Percentiles rank a stretch among this genome's conserved stretches.
Evolutionary conservation across 306 rosid species (phyloP).

Genomic region (Sphenostylis stenocarpa): DNA sequence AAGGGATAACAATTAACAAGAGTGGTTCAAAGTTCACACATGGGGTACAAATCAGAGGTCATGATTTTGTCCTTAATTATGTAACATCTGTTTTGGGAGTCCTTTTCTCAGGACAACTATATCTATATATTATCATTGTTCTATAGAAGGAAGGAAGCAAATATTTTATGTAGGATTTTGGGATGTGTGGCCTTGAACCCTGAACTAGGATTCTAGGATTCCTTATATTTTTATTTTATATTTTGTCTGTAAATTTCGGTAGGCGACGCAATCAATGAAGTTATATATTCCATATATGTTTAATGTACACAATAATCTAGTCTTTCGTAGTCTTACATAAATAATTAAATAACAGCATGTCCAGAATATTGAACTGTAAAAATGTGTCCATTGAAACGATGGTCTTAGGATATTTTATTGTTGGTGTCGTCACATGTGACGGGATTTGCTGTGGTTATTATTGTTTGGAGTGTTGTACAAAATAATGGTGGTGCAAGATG

Average conservation of each 20-base stretch:
- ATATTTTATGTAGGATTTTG: slow-evolving; percentile 24
- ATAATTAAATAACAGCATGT: neutral
- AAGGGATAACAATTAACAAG: slow-evolving; percentile 34
- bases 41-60: slow-evolving; percentile 38
- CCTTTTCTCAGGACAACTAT: slow-evolving; percentile 26
- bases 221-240: slow-evolving; percentile 16
- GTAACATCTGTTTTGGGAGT: slow-evolving; percentile 34
- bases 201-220: slow-evolving; percentile 24
- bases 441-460: neutral
- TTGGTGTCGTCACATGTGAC: slow-evolving; percentile 13
- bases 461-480: neutral
- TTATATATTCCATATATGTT: slow-evolving; percentile 19
- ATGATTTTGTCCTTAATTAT: slow-evolving; percentile 40
- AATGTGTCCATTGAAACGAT: neutral
- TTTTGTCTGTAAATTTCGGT: slow-evolving; percentile 33
- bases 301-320: neutral
- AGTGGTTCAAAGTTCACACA: slow-evolving; percentile 31
- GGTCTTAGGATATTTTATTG: neutral
- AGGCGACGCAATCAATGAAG: slow-evolving; percentile 12
- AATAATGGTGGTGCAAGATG: slow-evolving; percentile 23
- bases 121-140: slow-evolving; percentile 18
- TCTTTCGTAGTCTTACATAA: neutral
- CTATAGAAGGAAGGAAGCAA: slow-evolving; percentile 20
- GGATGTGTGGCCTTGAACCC: slow-evolving; percentile 26
- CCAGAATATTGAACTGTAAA: neutral